Evolutionary conservation across 257 asterid genomes (phyloP).

Genomic region (Nyctanthes arbortristis): DNA sequence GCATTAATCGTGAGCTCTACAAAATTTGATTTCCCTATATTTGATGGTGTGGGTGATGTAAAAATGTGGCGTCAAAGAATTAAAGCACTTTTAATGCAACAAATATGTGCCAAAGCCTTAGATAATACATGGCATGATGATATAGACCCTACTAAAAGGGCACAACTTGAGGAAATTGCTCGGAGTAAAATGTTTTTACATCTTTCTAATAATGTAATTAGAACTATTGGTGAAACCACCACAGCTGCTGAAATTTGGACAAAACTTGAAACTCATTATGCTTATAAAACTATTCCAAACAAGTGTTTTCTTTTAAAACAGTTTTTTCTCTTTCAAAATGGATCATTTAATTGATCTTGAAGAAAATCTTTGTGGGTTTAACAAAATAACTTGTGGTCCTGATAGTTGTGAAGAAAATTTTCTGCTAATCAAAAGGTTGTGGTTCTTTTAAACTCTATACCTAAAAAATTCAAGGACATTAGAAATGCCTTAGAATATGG

Average conservation of each 20-base stretch:
- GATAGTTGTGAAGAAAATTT: too few species aligned
- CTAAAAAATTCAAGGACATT: neutral
- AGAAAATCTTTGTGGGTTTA: too few species aligned
- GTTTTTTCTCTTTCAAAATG: neutral
- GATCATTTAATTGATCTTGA: neutral
- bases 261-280: neutral
- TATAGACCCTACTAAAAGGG: neutral
- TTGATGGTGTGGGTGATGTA: neutral
- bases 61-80: neutral
- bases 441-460: neutral
- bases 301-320: too few species aligned
- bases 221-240: neutral
- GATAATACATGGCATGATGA: neutral
- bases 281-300: neutral
- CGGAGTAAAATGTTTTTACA: too few species aligned
- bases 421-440: too few species aligned
- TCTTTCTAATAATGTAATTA: neutral
- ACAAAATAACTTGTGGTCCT: too few species aligned
- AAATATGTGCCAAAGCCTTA: neutral
- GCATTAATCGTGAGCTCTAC: neutral
- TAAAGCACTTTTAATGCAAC: neutral
- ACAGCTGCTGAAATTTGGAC: neutral
- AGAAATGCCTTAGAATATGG: neutral
- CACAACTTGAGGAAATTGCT: too few species aligned
- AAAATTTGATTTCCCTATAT: too few species aligned